Evolutionary conservation across 2,329 filamentous ascomycete genomes (phyloP), one percentile per base, ranked within the genome.

Genomic region (Colletotrichum sp.): DNA sequence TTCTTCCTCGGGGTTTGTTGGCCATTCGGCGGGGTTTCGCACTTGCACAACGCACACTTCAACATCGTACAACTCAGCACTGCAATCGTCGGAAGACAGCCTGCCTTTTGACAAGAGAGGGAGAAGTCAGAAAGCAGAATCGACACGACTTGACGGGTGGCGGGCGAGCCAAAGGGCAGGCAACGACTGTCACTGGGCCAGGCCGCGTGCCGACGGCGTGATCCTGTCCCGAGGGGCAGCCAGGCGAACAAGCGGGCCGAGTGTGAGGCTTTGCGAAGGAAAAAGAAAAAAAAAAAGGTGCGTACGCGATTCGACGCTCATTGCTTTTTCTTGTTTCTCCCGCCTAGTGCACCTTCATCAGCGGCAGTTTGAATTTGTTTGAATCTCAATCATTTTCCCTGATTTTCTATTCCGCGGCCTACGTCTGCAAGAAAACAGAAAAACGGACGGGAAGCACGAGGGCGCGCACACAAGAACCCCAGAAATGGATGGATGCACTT

Each of bases 241-340:
- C 70, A 72, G 73, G 32, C 64, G 65, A 73, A 36, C 69, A 65
- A 68, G 64, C 70, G 70, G 72, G 72, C 72, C 72, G 72, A 72
- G 72, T 43, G 52, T 75, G 58, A 73, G 64, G 70, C 62, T 73
- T 75, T 48, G 70, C 69, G n/a, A 32, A 60, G 60, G 16, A 30
- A 39, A 68, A 43, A 36, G 27, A 62, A 34, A n/a, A 43, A 36
- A 62, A 34, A 25, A 52, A 43, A 73, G 69, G 73, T 75, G 32
- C 58, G 70, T 72, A 68, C 18, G 56, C 43, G 27, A 75, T 68
- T 64, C 58, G 39, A 68, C 56, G 32, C 62, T 68, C 16, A 18
- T 75, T 75, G 55, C 73, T 75, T 75, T 73, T 75, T 60, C 56
- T 27, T 67, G 64, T 75, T 48, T 75, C 69, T 72, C 64, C 61